Percentiles rank a stretch among this genome's conserved stretches.
These are phyloP conservation scores for Pseudopyricularia cyperi DNA, from an alignment of 2,329 filamentous ascomycete species.

Conservation along the genomic window DNA sequence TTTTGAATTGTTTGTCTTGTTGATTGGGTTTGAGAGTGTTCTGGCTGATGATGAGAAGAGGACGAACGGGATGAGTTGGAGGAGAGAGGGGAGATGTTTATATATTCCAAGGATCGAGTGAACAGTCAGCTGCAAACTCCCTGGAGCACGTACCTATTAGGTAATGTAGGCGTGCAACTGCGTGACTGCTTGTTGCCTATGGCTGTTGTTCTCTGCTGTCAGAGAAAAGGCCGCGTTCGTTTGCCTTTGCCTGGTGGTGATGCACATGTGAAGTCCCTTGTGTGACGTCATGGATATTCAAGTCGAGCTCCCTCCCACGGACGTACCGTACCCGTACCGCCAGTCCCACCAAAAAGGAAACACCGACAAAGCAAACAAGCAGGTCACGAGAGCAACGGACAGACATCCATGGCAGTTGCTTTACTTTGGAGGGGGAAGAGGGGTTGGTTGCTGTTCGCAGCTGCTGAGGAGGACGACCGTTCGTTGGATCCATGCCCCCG, in stretches of 20 bases:
- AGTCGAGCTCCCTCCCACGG: too few relatives aligned
- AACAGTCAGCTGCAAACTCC: neutral
- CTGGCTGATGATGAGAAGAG: slow-evolving; percentile 6
- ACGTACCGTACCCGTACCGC: neutral
- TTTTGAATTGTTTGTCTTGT: slow-evolving; percentile 6
- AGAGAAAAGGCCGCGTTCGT: neutral
- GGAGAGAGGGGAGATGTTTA: slow-evolving; percentile 2
- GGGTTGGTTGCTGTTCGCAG: neutral
- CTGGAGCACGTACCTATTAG: neutral
- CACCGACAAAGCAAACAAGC: neutral
- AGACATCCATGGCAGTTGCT: neutral
- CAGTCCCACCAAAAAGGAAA: neutral
- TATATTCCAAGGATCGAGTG: neutral
- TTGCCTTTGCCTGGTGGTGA: neutral
- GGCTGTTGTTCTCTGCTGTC: neutral
- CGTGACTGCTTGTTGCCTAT: neutral
- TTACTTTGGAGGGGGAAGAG: neutral
- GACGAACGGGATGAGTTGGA: neutral
- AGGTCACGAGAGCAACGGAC: neutral
- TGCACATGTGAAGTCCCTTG: neutral
- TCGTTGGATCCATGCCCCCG: too few relatives aligned
- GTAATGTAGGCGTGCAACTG: neutral
- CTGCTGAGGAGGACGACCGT: neutral
- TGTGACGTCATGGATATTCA: neutral
- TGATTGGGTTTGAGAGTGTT: slow-evolving; percentile 5